A percentile compares a stretch with the other conserved stretches of the same genome.
phyloP scores from a whole-genome alignment of 345 rosid genomes.

The Stellera chamaejasme region DNA sequence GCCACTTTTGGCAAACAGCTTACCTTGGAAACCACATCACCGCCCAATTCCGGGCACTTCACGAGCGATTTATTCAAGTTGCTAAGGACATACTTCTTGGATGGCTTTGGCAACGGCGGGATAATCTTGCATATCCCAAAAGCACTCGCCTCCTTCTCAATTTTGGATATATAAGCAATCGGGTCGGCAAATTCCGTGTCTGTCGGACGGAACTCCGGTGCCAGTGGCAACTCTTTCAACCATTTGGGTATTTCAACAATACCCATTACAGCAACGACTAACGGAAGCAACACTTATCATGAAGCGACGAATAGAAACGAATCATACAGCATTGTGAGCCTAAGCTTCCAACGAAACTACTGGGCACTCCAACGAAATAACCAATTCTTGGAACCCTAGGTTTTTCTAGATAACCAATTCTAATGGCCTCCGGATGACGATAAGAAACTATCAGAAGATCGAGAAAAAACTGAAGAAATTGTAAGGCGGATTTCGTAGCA shows the following conservation, averaged over 20 bases:
- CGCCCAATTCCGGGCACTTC: constrained; percentile 68
- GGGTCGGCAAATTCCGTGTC: constrained; percentile 99
- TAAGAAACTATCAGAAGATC: constrained; percentile 16
- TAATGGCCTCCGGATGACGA: not conserved
- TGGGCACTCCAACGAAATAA: not conserved
- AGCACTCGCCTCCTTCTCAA: constrained; percentile 89
- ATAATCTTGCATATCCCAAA: constrained; percentile 95
- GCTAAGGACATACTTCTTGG: constrained; percentile 64
- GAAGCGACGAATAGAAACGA: constrained; percentile 6
- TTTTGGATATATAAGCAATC: constrained; percentile 91
- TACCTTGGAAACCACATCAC: constrained; percentile 27
- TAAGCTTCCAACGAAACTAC: not conserved
- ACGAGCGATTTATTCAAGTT: constrained; percentile 80
- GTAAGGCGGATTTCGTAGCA: not conserved
- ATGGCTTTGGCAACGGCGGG: constrained; percentile 93
- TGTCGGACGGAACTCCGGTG: constrained; percentile 89
- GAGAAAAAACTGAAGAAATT: not conserved
- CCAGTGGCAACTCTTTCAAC: constrained; percentile 79
- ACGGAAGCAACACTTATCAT: constrained; percentile 4
- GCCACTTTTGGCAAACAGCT: constrained; percentile 21
- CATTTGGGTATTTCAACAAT: constrained; percentile 84
- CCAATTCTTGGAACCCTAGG: constrained; percentile 36
- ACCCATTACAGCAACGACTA: constrained; percentile 40
- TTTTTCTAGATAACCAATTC: constrained; percentile 13
- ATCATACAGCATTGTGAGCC: constrained; percentile 8